Conservation (phyloP, 2,329 filamentous ascomycete genomes). For the Diaporthe velutina region DNA sequence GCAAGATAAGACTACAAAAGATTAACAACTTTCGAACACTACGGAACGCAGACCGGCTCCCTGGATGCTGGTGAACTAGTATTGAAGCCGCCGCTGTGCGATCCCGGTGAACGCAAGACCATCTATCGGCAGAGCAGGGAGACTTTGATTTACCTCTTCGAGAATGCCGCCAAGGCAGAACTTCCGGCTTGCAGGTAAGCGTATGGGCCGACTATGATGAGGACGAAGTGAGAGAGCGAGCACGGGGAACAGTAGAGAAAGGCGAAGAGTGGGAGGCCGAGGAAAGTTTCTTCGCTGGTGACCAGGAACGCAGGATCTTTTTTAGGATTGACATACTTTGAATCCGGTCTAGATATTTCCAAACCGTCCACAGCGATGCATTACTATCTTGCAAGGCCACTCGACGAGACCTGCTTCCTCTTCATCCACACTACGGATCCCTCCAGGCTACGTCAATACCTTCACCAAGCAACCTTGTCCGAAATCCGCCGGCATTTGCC, state of each 20-base stretch:
- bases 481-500: no score
- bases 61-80: constrained; percentile 14
- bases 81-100: constrained; percentile 14
- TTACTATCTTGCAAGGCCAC: no score
- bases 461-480: no score
- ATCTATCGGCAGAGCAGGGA: constrained; percentile 21
- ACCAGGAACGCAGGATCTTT: constrained; percentile 19
- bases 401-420: no score
- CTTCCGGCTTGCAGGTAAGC: constrained; percentile 5
- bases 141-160: constrained; percentile 19
- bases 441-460: no score
- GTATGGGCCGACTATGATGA: constrained; percentile 21
- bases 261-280: constrained; percentile 14
- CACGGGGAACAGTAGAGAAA: constrained; percentile 6
- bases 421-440: no score
- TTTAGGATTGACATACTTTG: constrained; percentile 18
- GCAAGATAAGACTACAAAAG: no score
- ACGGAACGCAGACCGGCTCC: constrained; percentile 11
- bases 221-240: constrained; percentile 20
- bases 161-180: constrained; percentile 12
- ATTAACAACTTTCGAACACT: no score
- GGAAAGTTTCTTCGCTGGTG: constrained; percentile 16
- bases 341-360: constrained; percentile 18
- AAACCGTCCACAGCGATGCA: constrained; percentile 3
- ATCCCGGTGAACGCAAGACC: constrained; percentile 13